These are phyloP conservation scores for Venturia asperata DNA, from an alignment of 2,329 filamentous ascomycete genomes.

Conservation along the genomic window DNA sequence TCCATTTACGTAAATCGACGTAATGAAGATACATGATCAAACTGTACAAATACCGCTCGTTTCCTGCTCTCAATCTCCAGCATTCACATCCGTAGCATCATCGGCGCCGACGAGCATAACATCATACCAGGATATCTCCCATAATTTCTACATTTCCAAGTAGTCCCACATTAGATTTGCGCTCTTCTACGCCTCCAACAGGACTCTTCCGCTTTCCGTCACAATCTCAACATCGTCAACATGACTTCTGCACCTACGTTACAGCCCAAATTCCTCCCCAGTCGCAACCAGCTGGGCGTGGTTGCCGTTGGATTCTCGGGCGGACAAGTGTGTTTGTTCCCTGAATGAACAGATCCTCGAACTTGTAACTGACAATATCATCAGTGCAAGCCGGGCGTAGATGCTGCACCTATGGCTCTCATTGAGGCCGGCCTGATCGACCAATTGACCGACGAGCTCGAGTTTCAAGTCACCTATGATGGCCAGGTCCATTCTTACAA, in stretches of 20 bases:
- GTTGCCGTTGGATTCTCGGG: constrained; percentile 95
- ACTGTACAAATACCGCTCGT: background rate
- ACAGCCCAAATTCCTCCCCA: constrained; percentile 68
- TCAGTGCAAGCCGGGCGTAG: constrained; percentile 84
- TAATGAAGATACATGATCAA: background rate
- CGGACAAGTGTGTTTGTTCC: constrained; percentile 65
- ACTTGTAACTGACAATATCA: constrained; percentile 18
- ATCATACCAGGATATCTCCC: background rate
- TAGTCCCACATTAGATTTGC: background rate
- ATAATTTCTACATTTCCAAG: background rate
- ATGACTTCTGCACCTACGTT: constrained; percentile 54
- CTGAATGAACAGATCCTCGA: constrained; percentile 19
- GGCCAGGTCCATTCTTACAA: constrained; percentile 73
- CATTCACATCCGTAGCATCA: background rate
- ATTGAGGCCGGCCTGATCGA: constrained; percentile 81
- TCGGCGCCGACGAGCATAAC: background rate
- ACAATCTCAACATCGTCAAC: background rate
- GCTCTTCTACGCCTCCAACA: background rate
- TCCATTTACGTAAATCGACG: constrained; percentile 2
- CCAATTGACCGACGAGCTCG: constrained; percentile 76
- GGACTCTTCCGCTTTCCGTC: background rate
- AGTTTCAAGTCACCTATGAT: constrained; percentile 83
- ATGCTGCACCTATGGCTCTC: constrained; percentile 80
- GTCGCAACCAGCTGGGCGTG: constrained; percentile 74
- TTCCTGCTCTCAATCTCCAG: background rate